phyloP scores from a whole-genome alignment of 2,329 filamentous ascomycete species.

The Nothomitra cinnamomea region DNA sequence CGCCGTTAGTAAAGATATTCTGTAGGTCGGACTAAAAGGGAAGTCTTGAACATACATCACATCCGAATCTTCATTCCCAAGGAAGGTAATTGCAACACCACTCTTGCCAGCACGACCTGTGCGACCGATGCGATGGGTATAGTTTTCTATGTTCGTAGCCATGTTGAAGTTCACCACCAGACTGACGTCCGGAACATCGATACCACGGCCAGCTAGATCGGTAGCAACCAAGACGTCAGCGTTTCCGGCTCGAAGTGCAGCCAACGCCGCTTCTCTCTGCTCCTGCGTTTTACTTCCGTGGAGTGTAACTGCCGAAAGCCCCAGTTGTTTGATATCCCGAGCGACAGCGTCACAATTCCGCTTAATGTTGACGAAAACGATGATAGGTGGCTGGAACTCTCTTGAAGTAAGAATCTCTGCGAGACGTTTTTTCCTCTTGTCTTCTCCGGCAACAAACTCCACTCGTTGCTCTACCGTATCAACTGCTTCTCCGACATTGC shows the following conservation, averaged over 20 bases:
- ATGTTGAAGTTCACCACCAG: constrained; percentile 99
- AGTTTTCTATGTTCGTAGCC: constrained; percentile 80
- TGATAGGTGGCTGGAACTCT: constrained; percentile 77
- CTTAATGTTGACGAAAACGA: constrained; percentile 99
- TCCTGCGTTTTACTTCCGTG: constrained; percentile 97
- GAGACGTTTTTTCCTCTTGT: constrained; percentile 93
- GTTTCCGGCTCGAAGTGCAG: constrained; percentile 61
- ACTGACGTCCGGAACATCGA: constrained; percentile 86
- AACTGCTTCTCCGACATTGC: constrained; percentile 86
- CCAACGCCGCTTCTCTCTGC: constrained; percentile 84
- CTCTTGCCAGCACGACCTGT: constrained; percentile 95
- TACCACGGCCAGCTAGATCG: constrained; percentile 89
- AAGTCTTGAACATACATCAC: constrained; percentile 44
- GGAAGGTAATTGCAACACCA: constrained; percentile 89
- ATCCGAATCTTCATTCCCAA: constrained; percentile 78
- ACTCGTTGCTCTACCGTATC: constrained; percentile 96
- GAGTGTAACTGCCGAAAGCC: constrained; percentile 74
- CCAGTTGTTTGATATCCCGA: constrained; percentile 84
- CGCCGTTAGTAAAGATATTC: constrained; percentile 3
- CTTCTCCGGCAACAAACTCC: constrained; percentile 78
- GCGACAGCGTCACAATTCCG: constrained; percentile 94
- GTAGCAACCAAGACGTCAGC: constrained; percentile 88
- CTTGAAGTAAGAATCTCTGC: constrained; percentile 68
- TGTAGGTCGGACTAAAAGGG: constrained; percentile 1
- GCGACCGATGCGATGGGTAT: constrained; percentile 91